Percentiles rank a stretch among this genome's conserved stretches.
Evolutionary conservation across 768 basidiomycete species (phyloP).

Genomic region (Leccinum uliginosum): DNA sequence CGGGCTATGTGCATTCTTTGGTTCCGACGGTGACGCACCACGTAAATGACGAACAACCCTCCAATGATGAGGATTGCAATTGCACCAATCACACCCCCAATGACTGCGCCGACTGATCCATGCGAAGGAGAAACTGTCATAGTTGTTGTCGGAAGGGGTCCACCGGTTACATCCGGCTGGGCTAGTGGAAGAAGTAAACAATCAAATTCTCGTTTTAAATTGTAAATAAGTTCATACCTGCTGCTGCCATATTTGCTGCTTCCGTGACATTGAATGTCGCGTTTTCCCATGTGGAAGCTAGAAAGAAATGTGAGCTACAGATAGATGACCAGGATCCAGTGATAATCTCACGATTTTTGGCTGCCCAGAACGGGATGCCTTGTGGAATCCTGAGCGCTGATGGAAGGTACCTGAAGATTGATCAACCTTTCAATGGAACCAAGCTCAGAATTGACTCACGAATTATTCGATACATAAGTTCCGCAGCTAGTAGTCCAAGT

Average conservation of each 20-base stretch:
- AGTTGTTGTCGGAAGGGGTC: slow-evolving; percentile 6
- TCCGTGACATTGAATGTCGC: slow-evolving; percentile 10
- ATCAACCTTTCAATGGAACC: neutral
- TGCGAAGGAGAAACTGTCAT: slow-evolving; percentile 8
- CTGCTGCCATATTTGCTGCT: slow-evolving; percentile 5
- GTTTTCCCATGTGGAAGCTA: slow-evolving; percentile 19
- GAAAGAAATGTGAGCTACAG: neutral
- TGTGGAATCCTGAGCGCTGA: slow-evolving; percentile 6
- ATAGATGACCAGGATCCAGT: neutral
- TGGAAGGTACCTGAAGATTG: slow-evolving; percentile 21
- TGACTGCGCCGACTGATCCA: slow-evolving; percentile 11
- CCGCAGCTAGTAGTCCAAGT: slow-evolving; percentile 18
- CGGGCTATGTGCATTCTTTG: neutral
- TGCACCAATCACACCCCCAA: slow-evolving; percentile 22
- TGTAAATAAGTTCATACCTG: slow-evolving; percentile 10
- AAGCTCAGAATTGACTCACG: slow-evolving; percentile 14
- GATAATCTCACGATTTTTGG: slow-evolving; percentile 19
- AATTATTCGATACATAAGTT: slow-evolving; percentile 8
- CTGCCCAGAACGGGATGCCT: slow-evolving; percentile 23
- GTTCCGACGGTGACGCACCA: slow-evolving; percentile 11
- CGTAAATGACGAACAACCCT: slow-evolving; percentile 9
- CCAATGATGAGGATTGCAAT: slow-evolving; percentile 12
- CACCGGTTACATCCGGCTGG: slow-evolving; percentile 15
- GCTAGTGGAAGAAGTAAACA: neutral
- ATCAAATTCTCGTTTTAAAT: neutral